A percentile compares a stretch with the other conserved stretches of the same genome.
These are phyloP conservation scores for Neonectria neomacrospora DNA, from an alignment of 2,329 filamentous ascomycete species.

Conservation along the genomic window DNA sequence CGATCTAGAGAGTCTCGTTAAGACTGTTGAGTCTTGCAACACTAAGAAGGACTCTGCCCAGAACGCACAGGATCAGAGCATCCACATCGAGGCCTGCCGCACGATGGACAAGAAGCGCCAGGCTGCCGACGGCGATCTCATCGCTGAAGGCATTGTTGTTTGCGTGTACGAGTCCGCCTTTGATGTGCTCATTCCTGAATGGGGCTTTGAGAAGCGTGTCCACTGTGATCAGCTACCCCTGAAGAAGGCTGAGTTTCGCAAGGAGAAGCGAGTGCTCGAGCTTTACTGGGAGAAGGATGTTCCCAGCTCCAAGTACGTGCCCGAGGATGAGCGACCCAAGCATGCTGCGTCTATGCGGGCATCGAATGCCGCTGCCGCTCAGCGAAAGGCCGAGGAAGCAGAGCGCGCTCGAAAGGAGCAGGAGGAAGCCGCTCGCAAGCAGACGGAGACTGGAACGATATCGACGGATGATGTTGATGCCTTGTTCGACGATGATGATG, in stretches of 20 bases:
- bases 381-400: conserved; percentile 83
- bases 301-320: conserved; percentile 93
- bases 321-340: conserved; percentile 95
- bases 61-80: conserved; percentile 97
- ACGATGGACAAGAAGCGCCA: conserved; percentile 93
- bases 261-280: conserved; percentile 93
- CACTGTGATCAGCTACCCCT: conserved; percentile 98
- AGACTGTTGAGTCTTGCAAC: conserved; percentile 96
- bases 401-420: conserved; percentile 85
- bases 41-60: conserved; percentile 99
- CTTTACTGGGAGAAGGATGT: conserved; percentile 99
- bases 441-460: conserved; percentile 94
- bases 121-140: conserved; percentile 88
- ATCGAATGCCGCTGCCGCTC: conserved; percentile 79
- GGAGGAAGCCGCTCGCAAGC: conserved; percentile 90
- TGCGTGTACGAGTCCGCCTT: conserved; percentile 99
- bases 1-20: conserved; percentile 86
- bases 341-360: conserved; percentile 78
- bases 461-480: conserved; percentile 93
- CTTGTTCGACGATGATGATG: conserved; percentile 94
- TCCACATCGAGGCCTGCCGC: conserved; percentile 97
- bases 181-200: conserved; percentile 97
- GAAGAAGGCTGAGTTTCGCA: conserved; percentile 99
- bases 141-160: conserved; percentile 94
- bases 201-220: conserved; percentile 98